Base-by-base conservation (phyloP, 179 eudicot species). In the Beta macrorhiza region DNA sequence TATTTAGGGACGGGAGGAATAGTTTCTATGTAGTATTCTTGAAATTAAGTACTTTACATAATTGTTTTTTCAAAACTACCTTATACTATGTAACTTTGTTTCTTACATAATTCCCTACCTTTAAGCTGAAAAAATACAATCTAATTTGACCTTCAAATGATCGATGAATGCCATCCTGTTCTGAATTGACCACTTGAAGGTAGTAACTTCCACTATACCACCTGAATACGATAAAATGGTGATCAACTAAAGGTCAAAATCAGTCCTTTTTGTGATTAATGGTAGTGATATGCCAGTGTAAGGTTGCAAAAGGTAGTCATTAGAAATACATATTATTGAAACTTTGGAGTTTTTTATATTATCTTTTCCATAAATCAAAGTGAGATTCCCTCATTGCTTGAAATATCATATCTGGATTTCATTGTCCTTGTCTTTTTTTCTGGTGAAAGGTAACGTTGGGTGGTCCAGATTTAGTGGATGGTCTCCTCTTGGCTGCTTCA, bases 401-500 rank as follows among this genome's bases (percentile, higher is more conserved):
- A 57, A 51, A 37, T 37, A 16, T 74, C 20, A 70, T 7, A 16
- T 13, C 12, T 3, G 9, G 51, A n/a, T 17, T 29, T 58, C 37
- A 76, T 45, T 25, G n/a, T 78, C 44, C 37, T 67, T 77, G 15
- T 42, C 80, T 12, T 72, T 37, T 59, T 61, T 56, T 5, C 47
- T 14, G 51, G 37, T 47, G 71, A 77, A 80, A 93, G 98, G 94
- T 95, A 79, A 93, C 90, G 59, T 22, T 95, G 69, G 98, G 98
- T 59, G 98, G 98, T 80, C 87, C 91, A 6, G 91, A 92, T 61
- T 47, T 90, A 74, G 91, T 92, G 15, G 98, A 95, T 37, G 97
- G 91, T 63, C 91, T 97, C 16, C 86, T 95, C 58, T 85, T 95
- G 87, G 98, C 93, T 82, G 97, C 97, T 72, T 82, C 92, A 70